A percentile compares a stretch with the other conserved stretches of the same genome.
phyloP scores from a whole-genome alignment of 306 rosid genomes.

The Rosa persica region DNA sequence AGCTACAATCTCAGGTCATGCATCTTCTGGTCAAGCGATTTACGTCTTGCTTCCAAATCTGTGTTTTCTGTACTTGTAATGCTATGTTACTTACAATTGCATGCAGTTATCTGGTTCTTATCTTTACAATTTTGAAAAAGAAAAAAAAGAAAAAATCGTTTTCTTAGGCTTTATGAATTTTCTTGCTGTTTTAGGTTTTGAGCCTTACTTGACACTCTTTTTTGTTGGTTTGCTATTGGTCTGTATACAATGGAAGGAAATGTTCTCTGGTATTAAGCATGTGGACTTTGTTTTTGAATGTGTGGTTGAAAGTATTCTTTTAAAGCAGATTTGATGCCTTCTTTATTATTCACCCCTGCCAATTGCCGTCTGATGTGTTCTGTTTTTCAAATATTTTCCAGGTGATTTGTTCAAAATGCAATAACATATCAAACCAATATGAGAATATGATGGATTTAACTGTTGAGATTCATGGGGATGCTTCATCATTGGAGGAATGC shows the following conservation, averaged over 20 bases:
- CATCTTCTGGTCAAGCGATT: constrained; percentile 19
- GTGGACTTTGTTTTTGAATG: neutral
- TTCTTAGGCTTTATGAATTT: neutral
- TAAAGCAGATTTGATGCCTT: neutral
- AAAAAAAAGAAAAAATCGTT: neutral
- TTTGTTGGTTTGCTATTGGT: neutral
- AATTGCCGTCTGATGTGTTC: neutral
- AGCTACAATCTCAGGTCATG: constrained; percentile 87
- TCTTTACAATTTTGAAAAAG: neutral
- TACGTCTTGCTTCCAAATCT: neutral
- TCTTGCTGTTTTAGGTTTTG: too few relatives aligned
- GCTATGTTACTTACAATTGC: neutral
- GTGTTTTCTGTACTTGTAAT: neutral
- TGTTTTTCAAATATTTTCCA: constrained; percentile 25
- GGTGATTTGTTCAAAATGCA: constrained; percentile 86
- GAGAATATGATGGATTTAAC: constrained; percentile 99
- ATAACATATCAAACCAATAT: constrained; percentile 74
- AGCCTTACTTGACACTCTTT: neutral
- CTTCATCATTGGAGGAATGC: constrained; percentile 90
- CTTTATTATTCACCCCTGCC: too few relatives aligned
- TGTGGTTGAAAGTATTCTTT: neutral
- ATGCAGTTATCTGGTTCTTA: neutral
- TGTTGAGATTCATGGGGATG: constrained; percentile 97
- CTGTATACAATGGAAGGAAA: neutral
- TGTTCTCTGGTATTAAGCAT: neutral